Percentiles rank a stretch among this genome's conserved stretches.
These are phyloP conservation scores for Austropuccinia psidii DNA, from an alignment of 1,284 basidiomycete species.

Conservation along the genomic window DNA sequence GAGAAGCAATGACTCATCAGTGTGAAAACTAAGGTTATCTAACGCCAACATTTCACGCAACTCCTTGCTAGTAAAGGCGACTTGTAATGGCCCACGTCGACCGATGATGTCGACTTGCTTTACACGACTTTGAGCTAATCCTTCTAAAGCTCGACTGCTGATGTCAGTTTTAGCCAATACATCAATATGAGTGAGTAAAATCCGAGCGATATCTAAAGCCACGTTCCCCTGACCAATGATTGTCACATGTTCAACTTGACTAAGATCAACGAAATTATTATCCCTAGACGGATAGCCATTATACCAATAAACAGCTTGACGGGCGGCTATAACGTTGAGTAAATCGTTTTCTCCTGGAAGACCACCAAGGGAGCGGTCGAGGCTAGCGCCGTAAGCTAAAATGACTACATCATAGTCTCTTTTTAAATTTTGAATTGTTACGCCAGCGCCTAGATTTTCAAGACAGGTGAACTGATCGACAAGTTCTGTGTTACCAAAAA, in stretches of 20 bases:
- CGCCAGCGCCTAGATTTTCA: conserved; percentile 38
- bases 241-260: conserved; percentile 62
- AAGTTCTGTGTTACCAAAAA: conserved; percentile 68
- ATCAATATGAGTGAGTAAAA: conserved; percentile 65
- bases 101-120: conserved; percentile 75
- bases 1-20: conserved; percentile 45
- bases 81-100: conserved; percentile 76
- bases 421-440: conserved; percentile 40
- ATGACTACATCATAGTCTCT: conserved; percentile 46
- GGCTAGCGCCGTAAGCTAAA: conserved; percentile 50
- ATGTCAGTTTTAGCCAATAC: conserved; percentile 68
- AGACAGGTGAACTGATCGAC: neutral
- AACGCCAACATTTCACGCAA: conserved; percentile 80
- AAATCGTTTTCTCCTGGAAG: conserved; percentile 47
- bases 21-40: conserved; percentile 60
- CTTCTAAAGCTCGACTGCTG: conserved; percentile 64
- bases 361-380: conserved; percentile 48
- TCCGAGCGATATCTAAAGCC: conserved; percentile 83
- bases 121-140: conserved; percentile 60
- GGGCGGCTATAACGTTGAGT: conserved; percentile 62
- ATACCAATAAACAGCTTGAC: conserved; percentile 94
- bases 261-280: conserved; percentile 53
- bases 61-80: conserved; percentile 91
- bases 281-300: conserved; percentile 67
- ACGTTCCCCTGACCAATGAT: conserved; percentile 96